These are phyloP conservation scores for Septoria linicola DNA, from an alignment of 2,329 filamentous ascomycete species.

Conservation along the genomic window DNA sequence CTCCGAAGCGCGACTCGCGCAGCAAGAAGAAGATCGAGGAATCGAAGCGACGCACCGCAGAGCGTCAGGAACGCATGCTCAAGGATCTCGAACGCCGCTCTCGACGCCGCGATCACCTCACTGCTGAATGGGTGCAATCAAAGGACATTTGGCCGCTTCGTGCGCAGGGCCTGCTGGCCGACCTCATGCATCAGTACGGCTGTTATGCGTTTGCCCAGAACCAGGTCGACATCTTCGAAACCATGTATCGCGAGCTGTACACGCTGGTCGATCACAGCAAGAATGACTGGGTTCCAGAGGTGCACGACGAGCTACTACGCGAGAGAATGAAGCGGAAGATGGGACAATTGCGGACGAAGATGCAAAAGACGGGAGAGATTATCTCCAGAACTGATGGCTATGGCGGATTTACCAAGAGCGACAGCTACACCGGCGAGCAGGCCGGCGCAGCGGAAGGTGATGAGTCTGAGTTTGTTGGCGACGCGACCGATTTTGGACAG, in stretches of 20 bases:
- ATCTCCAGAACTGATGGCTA: slow-evolving; percentile 36
- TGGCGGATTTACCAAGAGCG: slow-evolving; percentile 36
- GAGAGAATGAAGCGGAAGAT: slow-evolving; percentile 42
- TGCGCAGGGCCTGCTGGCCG: slow-evolving; percentile 37
- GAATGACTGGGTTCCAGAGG: slow-evolving; percentile 37
- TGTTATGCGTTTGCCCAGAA: slow-evolving; percentile 37
- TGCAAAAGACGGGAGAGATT: slow-evolving; percentile 42
- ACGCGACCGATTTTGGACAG: slow-evolving; percentile 21
- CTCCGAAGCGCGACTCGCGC: slow-evolving; percentile 38
- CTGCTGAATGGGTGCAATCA: slow-evolving; percentile 40
- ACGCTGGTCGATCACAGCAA: slow-evolving; percentile 38
- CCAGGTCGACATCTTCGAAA: slow-evolving; percentile 36
- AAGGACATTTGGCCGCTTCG: slow-evolving; percentile 41
- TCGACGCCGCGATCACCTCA: slow-evolving; percentile 39
- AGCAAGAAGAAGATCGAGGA: slow-evolving; percentile 43
- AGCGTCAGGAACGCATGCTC: slow-evolving; percentile 40
- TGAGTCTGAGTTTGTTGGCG: slow-evolving; percentile 29
- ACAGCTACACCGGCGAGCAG: slow-evolving; percentile 37
- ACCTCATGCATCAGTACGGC: slow-evolving; percentile 40
- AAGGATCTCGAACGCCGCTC: slow-evolving; percentile 39
- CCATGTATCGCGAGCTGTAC: slow-evolving; percentile 39
- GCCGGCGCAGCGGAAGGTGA: slow-evolving; percentile 33
- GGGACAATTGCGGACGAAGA: slow-evolving; percentile 40
- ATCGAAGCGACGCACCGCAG: slow-evolving; percentile 38
- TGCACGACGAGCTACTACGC: slow-evolving; percentile 40